phyloP scores from a whole-genome alignment of 805 yeast genomes.

The Brettanomyces bruxellensis region DNA sequence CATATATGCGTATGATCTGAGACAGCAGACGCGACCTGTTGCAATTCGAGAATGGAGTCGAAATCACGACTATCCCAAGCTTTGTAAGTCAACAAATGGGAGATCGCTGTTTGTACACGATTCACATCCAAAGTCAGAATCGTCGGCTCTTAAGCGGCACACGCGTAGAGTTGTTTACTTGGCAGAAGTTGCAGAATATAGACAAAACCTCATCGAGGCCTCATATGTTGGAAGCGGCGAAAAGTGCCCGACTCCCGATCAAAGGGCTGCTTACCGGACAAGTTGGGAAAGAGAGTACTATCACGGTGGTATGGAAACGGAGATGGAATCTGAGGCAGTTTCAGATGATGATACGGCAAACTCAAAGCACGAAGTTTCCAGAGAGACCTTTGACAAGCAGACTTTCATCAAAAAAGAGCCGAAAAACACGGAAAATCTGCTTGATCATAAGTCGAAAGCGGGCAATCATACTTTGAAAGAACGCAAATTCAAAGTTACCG shows the following conservation, averaged over 20 bases:
- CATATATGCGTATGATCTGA: slow-evolving; percentile 71
- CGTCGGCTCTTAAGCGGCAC: slow-evolving; percentile 18
- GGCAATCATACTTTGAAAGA: neutral
- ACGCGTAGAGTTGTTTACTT: slow-evolving; percentile 22
- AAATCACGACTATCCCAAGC: slow-evolving; percentile 44
- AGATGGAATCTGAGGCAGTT: neutral
- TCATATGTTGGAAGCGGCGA: slow-evolving; percentile 10
- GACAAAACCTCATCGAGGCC: slow-evolving; percentile 21
- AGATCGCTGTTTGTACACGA: slow-evolving; percentile 78
- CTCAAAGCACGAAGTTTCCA: slow-evolving; percentile 1
- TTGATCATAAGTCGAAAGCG: neutral
- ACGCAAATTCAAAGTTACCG: neutral
- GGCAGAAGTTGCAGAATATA: slow-evolving; percentile 24
- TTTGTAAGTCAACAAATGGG: slow-evolving; percentile 59
- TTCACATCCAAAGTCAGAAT: slow-evolving; percentile 15
- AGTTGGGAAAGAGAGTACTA: slow-evolving; percentile 15
- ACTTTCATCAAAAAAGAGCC: neutral
- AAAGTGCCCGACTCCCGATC: slow-evolving; percentile 10
- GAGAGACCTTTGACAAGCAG: neutral
- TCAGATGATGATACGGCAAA: neutral
- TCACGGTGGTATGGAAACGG: neutral
- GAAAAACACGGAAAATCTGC: neutral
- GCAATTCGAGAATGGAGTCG: slow-evolving; percentile 71
- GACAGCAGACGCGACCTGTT: slow-evolving; percentile 71
- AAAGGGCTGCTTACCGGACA: slow-evolving; percentile 15